A percentile compares a stretch with the other conserved stretches of the same genome.
These are phyloP conservation scores for Xylariaceae sp. DNA, from an alignment of 2,329 filamentous ascomycete species.

Conservation along the genomic window DNA sequence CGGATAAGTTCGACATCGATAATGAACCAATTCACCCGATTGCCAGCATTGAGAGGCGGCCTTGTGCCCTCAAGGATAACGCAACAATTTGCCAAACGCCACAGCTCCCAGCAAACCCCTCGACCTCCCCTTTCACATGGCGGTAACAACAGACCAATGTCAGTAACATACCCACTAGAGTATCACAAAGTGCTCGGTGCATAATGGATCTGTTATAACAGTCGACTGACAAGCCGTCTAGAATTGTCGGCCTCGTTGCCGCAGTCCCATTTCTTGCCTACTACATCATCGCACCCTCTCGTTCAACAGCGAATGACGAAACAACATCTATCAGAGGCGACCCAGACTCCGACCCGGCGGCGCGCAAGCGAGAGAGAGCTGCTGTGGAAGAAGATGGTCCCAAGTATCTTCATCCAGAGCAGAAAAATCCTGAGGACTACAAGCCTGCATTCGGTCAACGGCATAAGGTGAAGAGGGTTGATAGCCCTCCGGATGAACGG, in stretches of 20 bases:
- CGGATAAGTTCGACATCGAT: too few relatives aligned
- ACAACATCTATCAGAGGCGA: neutral
- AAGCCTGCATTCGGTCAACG: conserved; percentile 14
- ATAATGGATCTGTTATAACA: neutral
- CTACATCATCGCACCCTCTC: conserved; percentile 7
- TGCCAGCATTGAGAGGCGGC: too few relatives aligned
- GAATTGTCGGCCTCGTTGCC: conserved; percentile 12
- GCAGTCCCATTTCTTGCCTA: conserved; percentile 13
- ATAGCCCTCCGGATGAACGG: conserved; percentile 14
- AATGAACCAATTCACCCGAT: too few relatives aligned
- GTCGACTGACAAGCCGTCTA: conserved; percentile 1
- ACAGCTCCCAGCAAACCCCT: neutral
- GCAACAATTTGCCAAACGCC: too few relatives aligned
- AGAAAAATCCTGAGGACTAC: conserved; percentile 15
- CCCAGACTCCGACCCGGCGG: conserved; percentile 14
- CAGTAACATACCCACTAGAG: neutral
- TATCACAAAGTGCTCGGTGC: neutral
- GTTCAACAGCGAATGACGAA: neutral
- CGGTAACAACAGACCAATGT: conserved; percentile 11
- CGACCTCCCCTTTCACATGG: conserved; percentile 3
- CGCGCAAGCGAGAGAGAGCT: conserved; percentile 1
- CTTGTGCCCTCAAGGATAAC: too few relatives aligned
- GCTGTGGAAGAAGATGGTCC: neutral
- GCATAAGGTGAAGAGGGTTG: conserved; percentile 17
- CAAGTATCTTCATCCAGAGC: conserved; percentile 16